Evolutionary conservation across 176 grass and related monocot genomes (phyloP).

Genomic region (Triticum aestivum): IWGSC_CS_RefSeq_v2.1 NC_057794.1:98699693-98700192

Average conservation of each 20-base stretch:
- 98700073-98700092: neutral
- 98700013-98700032: neutral
- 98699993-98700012: neutral
- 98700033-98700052: neutral
- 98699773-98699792: too few species aligned
- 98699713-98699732: too few species aligned
- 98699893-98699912: too few species aligned
- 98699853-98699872: too few species aligned
- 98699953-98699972: neutral
- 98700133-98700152: neutral
- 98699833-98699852: too few species aligned
- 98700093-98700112: neutral
- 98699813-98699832: too few species aligned
- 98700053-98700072: neutral
- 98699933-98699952: neutral
- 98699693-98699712: too few species aligned
- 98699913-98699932: neutral
- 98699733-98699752: too few species aligned
- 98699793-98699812: too few species aligned
- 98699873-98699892: too few species aligned
- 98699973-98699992: neutral
- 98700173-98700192: conserved; percentile 1
- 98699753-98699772: too few species aligned
- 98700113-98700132: neutral
- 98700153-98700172: too few species aligned